Conservation (phyloP, 257 asterid species). For the Nicotiana tomentosiformis region DNA sequence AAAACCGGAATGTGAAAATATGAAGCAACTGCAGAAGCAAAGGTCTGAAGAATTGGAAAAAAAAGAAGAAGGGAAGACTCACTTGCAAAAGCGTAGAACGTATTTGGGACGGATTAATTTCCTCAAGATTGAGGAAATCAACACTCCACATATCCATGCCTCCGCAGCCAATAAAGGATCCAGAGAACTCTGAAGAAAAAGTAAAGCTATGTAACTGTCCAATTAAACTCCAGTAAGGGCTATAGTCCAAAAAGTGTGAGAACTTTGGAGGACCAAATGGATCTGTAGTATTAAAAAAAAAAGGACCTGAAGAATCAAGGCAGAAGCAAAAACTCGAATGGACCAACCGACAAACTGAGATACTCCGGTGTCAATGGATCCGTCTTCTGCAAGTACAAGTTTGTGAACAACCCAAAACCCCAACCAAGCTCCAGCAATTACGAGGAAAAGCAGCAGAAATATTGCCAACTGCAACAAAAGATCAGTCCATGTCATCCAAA, state of each 20-base stretch:
- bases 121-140: constrained; percentile 44
- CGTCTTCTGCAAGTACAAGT: constrained; percentile 73
- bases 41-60: not conserved
- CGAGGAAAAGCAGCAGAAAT: constrained; percentile 58
- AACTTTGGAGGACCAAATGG: not conserved
- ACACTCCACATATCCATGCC: constrained; percentile 59
- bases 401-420: constrained; percentile 93
- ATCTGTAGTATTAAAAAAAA: not conserved
- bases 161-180: constrained; percentile 67
- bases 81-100: constrained; percentile 48
- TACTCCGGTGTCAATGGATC: constrained; percentile 64
- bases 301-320: constrained; percentile 79
- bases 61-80: constrained; percentile 21
- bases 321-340: constrained; percentile 61
- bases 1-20: not conserved
- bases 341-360: constrained; percentile 76
- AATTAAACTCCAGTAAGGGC: not conserved
- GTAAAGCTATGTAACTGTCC: constrained; percentile 9
- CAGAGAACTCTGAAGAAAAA: constrained; percentile 56
- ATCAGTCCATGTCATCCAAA: constrained; percentile 16
- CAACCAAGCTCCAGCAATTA: constrained; percentile 81
- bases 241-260: not conserved
- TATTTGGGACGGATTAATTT: constrained; percentile 33
- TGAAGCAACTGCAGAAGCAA: not conserved
- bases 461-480: constrained; percentile 54